Base-by-base conservation (phyloP, 352 stramenopile genomes). In the Plasmopara muralis region DNA sequence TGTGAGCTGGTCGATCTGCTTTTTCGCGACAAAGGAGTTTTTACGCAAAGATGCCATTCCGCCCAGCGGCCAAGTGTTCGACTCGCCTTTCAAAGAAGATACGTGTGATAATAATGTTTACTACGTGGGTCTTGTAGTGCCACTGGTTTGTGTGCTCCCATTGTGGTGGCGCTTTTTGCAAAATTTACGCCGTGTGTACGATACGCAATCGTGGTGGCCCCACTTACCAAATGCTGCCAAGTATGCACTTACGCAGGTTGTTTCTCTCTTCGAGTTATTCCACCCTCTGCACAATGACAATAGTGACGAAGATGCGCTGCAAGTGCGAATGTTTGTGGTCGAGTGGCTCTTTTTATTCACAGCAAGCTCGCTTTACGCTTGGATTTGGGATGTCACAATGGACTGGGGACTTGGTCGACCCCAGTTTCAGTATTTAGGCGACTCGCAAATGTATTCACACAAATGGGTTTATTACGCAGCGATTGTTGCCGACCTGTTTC, bases 111-210 rank as follows among this genome's bases (percentile, higher is more conserved):
- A 77, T 50, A 85, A 91, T 51, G 77, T 95, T 39, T 96, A 93
- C 73, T 98, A 98, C 62, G 90, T 91, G 50, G 96, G 97, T 53
- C 57, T 98, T 35, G 73, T 97, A 6, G 95, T 98, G 29, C 96
- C 96, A 16, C 66, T 98, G 25, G 80, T 98, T 29, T 98, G 93
- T 59, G 74, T 96, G 8, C 69, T 98, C 25, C 96, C 96, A 9
- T 67, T 98, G 45, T 97, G 94, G 86, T 95, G 97, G 68, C 87
- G 95, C 28, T 98, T 99, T 66, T 89, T 98, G 45, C 95, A 99
- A 78, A 98, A 92, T 64, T 66, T 98, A 14, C 83, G 95, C 29
- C 80, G 93, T 50, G 97, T 97, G 53, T 81, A 96, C 44, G 95
- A 98, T 72, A 97, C 93, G 20, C 81, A 94, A 50, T 89, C 95